phyloP scores from a whole-genome alignment of 495 filamentous ascomycete species.

The Darksidea phi region DNA sequence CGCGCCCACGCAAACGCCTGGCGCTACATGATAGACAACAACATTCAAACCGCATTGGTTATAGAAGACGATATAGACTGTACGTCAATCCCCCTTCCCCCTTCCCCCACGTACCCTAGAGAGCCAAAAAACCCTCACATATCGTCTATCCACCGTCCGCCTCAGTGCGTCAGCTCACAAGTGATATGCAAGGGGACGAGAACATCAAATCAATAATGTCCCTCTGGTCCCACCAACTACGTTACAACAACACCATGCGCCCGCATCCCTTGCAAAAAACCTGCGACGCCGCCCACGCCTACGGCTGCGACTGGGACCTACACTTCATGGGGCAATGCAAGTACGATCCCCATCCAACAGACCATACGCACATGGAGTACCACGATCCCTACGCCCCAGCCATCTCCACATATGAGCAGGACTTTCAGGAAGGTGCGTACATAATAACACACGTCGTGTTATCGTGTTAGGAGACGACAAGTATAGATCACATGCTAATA shows the following conservation, averaged over 20 bases:
- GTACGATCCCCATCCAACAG: constrained; percentile 17
- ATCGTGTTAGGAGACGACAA: too few species aligned
- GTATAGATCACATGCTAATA: too few species aligned
- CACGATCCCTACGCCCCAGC: constrained; percentile 12
- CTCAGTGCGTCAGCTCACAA: too few species aligned
- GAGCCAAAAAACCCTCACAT: too few species aligned
- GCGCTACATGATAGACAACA: constrained; percentile 43
- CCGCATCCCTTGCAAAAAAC: constrained; percentile 22
- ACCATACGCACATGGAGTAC: constrained; percentile 18
- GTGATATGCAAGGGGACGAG: constrained; percentile 47
- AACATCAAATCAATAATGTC: constrained; percentile 44
- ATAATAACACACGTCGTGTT: too few species aligned
- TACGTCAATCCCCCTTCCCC: too few species aligned
- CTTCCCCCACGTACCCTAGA: too few species aligned
- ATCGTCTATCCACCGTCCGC: too few species aligned
- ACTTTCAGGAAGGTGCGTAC: too few species aligned
- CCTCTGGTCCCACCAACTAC: constrained; percentile 17
- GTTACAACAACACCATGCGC: constrained; percentile 30
- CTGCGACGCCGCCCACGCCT: constrained; percentile 25
- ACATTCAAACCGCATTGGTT: constrained; percentile 47
- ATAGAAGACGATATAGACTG: constrained; percentile 53
- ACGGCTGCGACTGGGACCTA: constrained; percentile 35
- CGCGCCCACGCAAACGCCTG: constrained; percentile 45
- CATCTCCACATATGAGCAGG: neutral
- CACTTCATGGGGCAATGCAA: constrained; percentile 30